phyloP scores from a whole-genome alignment of 345 rosid species.

The Excoecaria cochinchinensis region DNA sequence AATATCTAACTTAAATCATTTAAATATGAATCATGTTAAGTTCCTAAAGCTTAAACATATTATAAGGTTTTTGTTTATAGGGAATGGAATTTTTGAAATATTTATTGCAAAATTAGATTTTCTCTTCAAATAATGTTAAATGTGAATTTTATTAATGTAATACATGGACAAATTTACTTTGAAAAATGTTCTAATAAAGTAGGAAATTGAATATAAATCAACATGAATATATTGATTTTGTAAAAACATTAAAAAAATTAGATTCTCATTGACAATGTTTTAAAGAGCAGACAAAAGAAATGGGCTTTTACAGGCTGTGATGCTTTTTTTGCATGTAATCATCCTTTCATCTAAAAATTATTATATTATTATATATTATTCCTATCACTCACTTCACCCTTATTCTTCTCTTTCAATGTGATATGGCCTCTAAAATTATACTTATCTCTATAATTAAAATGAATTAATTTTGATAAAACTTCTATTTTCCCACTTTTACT shows the following conservation, averaged over 20 bases:
- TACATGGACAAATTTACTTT: too few species aligned
- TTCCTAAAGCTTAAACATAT: too few species aligned
- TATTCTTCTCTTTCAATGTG: not conserved
- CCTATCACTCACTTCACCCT: not conserved
- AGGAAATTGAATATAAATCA: not conserved
- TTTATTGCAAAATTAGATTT: too few species aligned
- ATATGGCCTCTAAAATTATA: not conserved
- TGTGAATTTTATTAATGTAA: too few species aligned
- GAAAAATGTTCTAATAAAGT: not conserved
- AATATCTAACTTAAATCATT: too few species aligned
- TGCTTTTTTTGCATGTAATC: conserved; percentile 22
- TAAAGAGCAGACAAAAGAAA: conserved; percentile 15
- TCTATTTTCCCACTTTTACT: not conserved
- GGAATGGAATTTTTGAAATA: too few species aligned
- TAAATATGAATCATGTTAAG: too few species aligned
- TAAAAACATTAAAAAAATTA: not conserved
- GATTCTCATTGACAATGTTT: not conserved
- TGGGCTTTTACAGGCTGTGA: conserved; percentile 18
- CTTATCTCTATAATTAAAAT: not conserved
- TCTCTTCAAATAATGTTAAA: too few species aligned
- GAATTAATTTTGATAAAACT: not conserved
- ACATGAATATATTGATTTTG: not conserved
- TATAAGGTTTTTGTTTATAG: too few species aligned
- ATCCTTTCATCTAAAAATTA: conserved; percentile 15
- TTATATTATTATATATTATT: not conserved